These are phyloP conservation scores for Globisporangium spiculum DNA, from an alignment of 352 stramenopile genomes.

Conservation along the genomic window DNA sequence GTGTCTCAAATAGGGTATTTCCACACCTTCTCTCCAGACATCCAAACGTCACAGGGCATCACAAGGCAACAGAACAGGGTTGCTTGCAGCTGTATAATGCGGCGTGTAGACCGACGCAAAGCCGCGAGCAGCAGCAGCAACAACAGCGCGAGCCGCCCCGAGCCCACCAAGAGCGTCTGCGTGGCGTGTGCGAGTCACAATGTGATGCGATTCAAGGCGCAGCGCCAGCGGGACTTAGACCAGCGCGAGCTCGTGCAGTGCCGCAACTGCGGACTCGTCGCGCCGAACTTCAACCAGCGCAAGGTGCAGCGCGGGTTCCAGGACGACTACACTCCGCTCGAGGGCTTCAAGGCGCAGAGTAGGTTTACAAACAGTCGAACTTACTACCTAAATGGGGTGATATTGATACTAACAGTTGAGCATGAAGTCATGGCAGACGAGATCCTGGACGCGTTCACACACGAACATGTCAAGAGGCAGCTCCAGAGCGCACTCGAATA, in stretches of 20 bases:
- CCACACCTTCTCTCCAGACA: too few relatives aligned
- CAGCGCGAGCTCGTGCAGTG: slow-evolving; percentile 31
- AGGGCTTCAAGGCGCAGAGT: slow-evolving; percentile 29
- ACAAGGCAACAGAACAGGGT: too few relatives aligned
- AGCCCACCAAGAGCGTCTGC: slow-evolving; percentile 38
- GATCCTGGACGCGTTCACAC: slow-evolving; percentile 44
- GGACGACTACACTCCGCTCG: slow-evolving; percentile 27
- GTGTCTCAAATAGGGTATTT: neutral
- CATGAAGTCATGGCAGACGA: slow-evolving; percentile 45
- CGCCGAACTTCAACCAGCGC: slow-evolving; percentile 39
- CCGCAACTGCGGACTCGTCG: slow-evolving; percentile 45
- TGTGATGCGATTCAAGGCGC: slow-evolving; percentile 14
- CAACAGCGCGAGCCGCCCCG: neutral
- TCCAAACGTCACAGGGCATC: too few relatives aligned
- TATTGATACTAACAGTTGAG: neutral
- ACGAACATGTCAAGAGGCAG: slow-evolving; percentile 33
- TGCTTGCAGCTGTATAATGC: neutral
- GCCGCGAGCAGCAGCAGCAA: slow-evolving; percentile 5
- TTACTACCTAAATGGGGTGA: neutral
- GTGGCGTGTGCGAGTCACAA: slow-evolving; percentile 51
- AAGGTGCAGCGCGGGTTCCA: slow-evolving; percentile 22
- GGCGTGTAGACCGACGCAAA: slow-evolving; percentile 3
- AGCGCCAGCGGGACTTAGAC: neutral
- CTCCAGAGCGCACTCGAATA: slow-evolving; percentile 35
- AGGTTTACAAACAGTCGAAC: neutral